Evolutionary conservation across 2,329 filamentous ascomycete species (phyloP).

Genomic region (Diaporthe sp.): DNA sequence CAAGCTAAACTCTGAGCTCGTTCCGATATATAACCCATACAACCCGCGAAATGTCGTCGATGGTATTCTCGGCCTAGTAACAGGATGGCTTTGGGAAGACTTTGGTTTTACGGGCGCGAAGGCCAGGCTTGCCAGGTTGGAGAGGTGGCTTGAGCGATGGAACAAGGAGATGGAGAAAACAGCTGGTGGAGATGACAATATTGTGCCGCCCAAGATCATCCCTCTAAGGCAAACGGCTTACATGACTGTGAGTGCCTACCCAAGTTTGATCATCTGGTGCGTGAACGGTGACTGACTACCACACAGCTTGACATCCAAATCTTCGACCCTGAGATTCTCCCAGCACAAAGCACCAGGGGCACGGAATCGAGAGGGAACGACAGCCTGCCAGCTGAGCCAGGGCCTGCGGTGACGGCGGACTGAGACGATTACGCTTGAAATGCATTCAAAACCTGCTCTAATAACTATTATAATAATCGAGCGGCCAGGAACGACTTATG

Average conservation of each 20-base stretch:
- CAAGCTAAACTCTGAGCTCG: conserved; percentile 83
- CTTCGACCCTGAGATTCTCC: conserved; percentile 80
- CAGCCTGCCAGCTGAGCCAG: conserved; percentile 34
- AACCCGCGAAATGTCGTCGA: conserved; percentile 84
- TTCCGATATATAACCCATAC: conserved; percentile 85
- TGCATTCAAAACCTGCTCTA: conserved; percentile 29
- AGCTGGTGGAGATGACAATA: conserved; percentile 63
- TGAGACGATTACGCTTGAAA: conserved; percentile 33
- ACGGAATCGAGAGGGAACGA: conserved; percentile 39
- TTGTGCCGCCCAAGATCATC: conserved; percentile 78
- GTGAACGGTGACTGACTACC: conserved; percentile 45
- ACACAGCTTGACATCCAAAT: conserved; percentile 83
- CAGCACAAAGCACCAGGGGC: conserved; percentile 60
- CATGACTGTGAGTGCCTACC: conserved; percentile 75
- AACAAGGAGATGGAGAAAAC: conserved; percentile 79
- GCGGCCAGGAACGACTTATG: conserved; percentile 40
- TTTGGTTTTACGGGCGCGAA: conserved; percentile 84
- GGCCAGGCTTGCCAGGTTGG: conserved; percentile 76
- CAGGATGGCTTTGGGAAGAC: conserved; percentile 97
- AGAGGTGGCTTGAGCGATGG: conserved; percentile 89
- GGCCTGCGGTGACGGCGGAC: conserved; percentile 28
- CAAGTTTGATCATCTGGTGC: background rate
- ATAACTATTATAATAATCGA: conserved; percentile 31
- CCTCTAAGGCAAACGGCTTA: conserved; percentile 87
- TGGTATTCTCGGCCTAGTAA: conserved; percentile 82